A percentile compares a stretch with the other conserved stretches of the same genome.
Evolutionary conservation across 345 rosid genomes (phyloP).

Genomic region (Sonneratia caseolaris): DNA sequence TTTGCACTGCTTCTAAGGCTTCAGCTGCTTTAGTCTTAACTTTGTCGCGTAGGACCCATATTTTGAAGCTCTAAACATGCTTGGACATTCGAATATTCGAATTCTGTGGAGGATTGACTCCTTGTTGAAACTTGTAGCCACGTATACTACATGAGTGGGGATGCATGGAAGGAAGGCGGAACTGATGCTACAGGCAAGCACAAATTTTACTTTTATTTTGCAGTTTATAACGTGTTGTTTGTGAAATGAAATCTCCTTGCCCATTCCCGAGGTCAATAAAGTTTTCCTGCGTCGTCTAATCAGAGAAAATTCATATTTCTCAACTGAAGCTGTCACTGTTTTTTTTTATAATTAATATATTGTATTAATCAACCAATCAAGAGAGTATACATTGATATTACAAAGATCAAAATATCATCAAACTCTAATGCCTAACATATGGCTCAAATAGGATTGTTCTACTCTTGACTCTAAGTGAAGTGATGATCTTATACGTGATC

Average conservation of each 20-base stretch:
- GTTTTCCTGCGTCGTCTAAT: not conserved
- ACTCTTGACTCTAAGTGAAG: too few species aligned
- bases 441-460: too few species aligned
- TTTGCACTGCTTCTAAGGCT: not conserved
- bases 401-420: too few species aligned
- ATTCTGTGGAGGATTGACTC: not conserved
- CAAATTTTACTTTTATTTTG: not conserved
- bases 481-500: too few species aligned
- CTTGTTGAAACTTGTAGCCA: slow-evolving; percentile 42
- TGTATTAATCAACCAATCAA: too few species aligned
- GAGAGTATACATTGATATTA: too few species aligned
- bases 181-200: slow-evolving; percentile 88
- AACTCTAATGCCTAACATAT: too few species aligned
- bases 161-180: slow-evolving; percentile 99
- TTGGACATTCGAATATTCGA: not conserved
- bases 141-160: slow-evolving; percentile 97
- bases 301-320: not conserved
- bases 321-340: not conserved
- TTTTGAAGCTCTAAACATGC: not conserved
- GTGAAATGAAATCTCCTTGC: not conserved
- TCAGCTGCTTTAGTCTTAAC: not conserved
- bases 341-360: too few species aligned
- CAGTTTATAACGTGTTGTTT: not conserved
- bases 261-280: not conserved
- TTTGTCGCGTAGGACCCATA: too few species aligned